Base-by-base conservation (phyloP, 495 filamentous ascomycete species). In the Geoglossum glabrum region DNA sequence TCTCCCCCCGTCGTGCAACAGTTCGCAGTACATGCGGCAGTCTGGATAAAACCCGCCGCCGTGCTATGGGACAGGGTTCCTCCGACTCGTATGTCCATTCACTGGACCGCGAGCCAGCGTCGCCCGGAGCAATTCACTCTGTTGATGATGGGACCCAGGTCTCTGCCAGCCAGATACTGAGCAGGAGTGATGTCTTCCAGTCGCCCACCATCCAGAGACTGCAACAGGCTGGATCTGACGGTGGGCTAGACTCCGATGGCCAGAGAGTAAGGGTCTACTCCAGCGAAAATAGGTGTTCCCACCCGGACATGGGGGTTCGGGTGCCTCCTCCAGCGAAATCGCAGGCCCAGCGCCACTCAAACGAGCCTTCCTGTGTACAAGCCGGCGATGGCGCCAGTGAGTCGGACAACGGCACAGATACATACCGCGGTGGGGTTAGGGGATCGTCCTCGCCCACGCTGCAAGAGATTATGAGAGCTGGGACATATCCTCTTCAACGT, bases 111-210 rank as follows among this genome's bases (percentile, higher is more conserved):
- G 82, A 81, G 8, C 84, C 79, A 25, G 77, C 82, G 40, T 87
- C 86, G 19, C 84, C 82, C 15, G 73, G 79, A 13, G 71, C 82
- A 17, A 71, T 80, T 11, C 81, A 86, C n/a, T 84, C 81, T 3
- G 80, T 81, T 3, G 80, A 80, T 64, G 84, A 87, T 45, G 85
- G 88, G 40, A 86, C 76, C 6, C 76, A 36, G 49, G 80, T 79
- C 45, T 92, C 90, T 40, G 90, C 85, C 10, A 96, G 92, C 67
- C 86, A 93, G 66, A 95, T 97, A 17, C 71, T 98, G 13, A 77
- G 79, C 47, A 79, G 84, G 25, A 94, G 87, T 60, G 87, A 92
- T 65, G 84, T 94, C 19, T 96, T 98, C 65, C 81, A 85, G 57
- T 82, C 83, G n/a, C 90, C 88, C 45, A 84, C 86, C 9, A 82